Percentiles rank a stretch among this genome's conserved stretches.
phyloP scores from a whole-genome alignment of 345 rosid species.

The Gossypium raimondii region DNA sequence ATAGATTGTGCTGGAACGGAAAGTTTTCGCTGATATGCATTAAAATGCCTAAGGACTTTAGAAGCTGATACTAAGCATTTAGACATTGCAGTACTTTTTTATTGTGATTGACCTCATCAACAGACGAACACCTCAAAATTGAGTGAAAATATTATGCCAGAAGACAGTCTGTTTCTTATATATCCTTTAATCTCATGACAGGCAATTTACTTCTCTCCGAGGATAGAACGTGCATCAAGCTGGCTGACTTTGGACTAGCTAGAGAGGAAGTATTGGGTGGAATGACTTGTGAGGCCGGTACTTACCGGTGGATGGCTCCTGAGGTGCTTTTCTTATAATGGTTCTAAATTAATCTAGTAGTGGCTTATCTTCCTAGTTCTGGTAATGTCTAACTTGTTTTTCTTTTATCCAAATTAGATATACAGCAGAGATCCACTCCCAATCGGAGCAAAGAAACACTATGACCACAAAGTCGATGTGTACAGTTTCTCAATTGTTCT shows the following conservation, averaged over 20 bases:
- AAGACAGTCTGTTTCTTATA: neutral
- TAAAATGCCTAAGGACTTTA: neutral
- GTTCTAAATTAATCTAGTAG: neutral
- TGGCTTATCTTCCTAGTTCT: neutral
- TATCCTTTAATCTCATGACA: slow-evolving; percentile 21
- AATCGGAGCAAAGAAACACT: slow-evolving; percentile 39
- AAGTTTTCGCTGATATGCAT: neutral
- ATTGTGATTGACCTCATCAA: neutral
- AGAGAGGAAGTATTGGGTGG: slow-evolving; percentile 37
- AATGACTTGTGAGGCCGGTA: slow-evolving; percentile 64
- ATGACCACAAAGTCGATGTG: slow-evolving; percentile 72
- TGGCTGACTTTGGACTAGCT: slow-evolving; percentile 61
- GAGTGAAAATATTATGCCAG: neutral
- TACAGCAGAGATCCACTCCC: slow-evolving; percentile 41
- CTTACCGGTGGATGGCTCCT: slow-evolving; percentile 79
- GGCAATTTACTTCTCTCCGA: slow-evolving; percentile 54
- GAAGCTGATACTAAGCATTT: neutral
- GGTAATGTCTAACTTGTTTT: slow-evolving; percentile 3
- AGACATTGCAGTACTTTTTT: neutral
- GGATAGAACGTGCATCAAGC: slow-evolving; percentile 38
- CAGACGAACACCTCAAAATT: neutral
- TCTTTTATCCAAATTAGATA: slow-evolving; percentile 27
- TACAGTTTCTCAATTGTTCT: slow-evolving; percentile 60
- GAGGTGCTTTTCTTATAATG: slow-evolving; percentile 39
- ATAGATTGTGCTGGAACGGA: neutral